Evolutionary conservation across 2,329 filamentous ascomycete species (phyloP).

Genomic region (Hymenoscyphus fraxineus): DNA sequence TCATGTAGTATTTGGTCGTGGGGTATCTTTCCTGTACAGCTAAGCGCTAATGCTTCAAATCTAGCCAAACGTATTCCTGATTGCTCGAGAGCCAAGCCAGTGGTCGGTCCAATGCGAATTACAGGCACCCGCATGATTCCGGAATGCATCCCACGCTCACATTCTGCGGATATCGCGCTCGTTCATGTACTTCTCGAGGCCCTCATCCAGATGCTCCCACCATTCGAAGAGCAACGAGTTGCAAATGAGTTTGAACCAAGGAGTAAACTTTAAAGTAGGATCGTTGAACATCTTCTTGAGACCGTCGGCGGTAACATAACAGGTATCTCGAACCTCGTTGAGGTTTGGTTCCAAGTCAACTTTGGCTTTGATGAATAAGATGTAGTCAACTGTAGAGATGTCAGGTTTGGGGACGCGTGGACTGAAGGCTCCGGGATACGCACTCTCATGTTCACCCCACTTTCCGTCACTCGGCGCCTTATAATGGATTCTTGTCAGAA

Average conservation of each 20-base stretch:
- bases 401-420: constrained; percentile 10
- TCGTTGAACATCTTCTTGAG: constrained; percentile 84
- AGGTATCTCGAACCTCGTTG: constrained; percentile 84
- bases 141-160: constrained; percentile 36
- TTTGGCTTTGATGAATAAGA: constrained; percentile 93
- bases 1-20: constrained; percentile 6
- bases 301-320: constrained; percentile 78
- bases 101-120: neutral
- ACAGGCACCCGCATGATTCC: neutral
- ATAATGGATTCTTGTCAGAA: constrained; percentile 96
- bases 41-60: constrained; percentile 1
- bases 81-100: neutral
- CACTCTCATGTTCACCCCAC: constrained; percentile 98
- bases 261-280: constrained; percentile 79
- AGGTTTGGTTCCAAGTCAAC: constrained; percentile 77
- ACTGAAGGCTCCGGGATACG: constrained; percentile 37
- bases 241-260: constrained; percentile 99
- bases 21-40: constrained; percentile 8
- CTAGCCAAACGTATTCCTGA: constrained; percentile 3
- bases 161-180: constrained; percentile 88
- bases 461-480: constrained; percentile 94
- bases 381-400: constrained; percentile 76
- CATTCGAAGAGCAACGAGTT: constrained; percentile 96
- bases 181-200: constrained; percentile 79
- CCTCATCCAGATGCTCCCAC: constrained; percentile 82